phyloP scores from a whole-genome alignment of 2,329 filamentous ascomycete species.

The Lachnellula suecica region DNA sequence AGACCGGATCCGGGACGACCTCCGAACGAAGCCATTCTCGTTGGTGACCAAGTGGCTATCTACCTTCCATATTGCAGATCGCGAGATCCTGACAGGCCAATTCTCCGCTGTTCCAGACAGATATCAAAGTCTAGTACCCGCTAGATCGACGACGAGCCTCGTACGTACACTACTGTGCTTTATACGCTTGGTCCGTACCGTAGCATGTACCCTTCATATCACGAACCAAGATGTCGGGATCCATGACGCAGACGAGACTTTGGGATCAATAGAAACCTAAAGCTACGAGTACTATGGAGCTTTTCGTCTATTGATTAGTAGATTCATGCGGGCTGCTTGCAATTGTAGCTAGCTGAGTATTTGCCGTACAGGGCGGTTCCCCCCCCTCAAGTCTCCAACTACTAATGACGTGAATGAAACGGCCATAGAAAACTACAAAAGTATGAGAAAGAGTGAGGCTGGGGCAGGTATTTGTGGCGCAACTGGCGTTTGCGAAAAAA shows the following conservation, averaged over 20 bases:
- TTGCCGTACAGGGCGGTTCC: neutral
- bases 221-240: conserved; percentile 1
- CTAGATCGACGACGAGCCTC: too few species aligned
- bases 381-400: neutral
- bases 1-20: conserved; percentile 21
- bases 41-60: neutral
- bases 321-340: too few species aligned
- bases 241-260: neutral
- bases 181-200: too few species aligned
- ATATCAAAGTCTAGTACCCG: conserved; percentile 19
- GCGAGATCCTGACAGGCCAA: conserved; percentile 8
- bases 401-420: neutral
- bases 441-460: too few species aligned
- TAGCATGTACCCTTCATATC: conserved; percentile 4
- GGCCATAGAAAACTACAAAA: neutral
- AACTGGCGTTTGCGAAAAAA: neutral
- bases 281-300: too few species aligned
- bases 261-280: too few species aligned
- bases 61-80: conserved; percentile 8
- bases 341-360: too few species aligned
- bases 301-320: too few species aligned
- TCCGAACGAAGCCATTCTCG: conserved; percentile 14
- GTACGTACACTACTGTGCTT: too few species aligned
- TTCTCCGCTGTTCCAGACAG: too few species aligned
- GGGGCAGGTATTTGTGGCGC: conserved; percentile 3